Conservation (phyloP, 2,329 filamentous ascomycete species). For the Colletotrichum sp. region DNA sequence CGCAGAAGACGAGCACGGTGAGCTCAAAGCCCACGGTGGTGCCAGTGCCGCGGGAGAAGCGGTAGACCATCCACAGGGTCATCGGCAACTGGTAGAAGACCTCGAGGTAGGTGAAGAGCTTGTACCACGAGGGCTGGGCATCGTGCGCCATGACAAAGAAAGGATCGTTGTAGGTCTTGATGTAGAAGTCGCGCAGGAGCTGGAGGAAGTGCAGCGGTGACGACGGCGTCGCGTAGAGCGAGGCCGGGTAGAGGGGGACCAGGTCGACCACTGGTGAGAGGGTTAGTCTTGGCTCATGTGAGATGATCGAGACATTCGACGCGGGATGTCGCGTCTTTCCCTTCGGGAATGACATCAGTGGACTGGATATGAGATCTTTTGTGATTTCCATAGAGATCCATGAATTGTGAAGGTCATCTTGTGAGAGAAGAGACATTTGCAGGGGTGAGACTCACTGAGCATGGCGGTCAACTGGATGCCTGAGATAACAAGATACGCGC, state of each 20-base stretch:
- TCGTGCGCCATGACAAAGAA: slow-evolving; percentile 47
- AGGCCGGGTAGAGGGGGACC: slow-evolving; percentile 55
- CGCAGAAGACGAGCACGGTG: slow-evolving; percentile 54
- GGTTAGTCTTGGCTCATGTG: background rate
- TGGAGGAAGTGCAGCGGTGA: slow-evolving; percentile 54
- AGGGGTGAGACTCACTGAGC: slow-evolving; percentile 17
- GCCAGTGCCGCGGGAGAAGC: slow-evolving; percentile 34
- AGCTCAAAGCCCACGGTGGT: slow-evolving; percentile 49
- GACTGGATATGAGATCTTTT: background rate
- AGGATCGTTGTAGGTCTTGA: slow-evolving; percentile 55
- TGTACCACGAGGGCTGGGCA: slow-evolving; percentile 52
- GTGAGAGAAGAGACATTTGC: background rate
- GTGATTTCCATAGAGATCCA: background rate
- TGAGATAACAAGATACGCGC: slow-evolving; percentile 39
- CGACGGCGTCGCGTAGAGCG: slow-evolving; percentile 44
- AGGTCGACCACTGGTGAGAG: slow-evolving; percentile 55
- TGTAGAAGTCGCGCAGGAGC: slow-evolving; percentile 51
- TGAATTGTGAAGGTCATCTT: background rate
- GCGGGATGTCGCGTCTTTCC: no score
- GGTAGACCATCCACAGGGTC: slow-evolving; percentile 50
- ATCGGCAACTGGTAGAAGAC: slow-evolving; percentile 55
- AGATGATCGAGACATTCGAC: background rate
- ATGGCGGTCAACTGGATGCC: slow-evolving; percentile 30
- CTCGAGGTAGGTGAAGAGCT: slow-evolving; percentile 56
- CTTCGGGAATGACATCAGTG: background rate